phyloP scores from a whole-genome alignment of 306 rosid species.

The Glycine soja region DNA sequence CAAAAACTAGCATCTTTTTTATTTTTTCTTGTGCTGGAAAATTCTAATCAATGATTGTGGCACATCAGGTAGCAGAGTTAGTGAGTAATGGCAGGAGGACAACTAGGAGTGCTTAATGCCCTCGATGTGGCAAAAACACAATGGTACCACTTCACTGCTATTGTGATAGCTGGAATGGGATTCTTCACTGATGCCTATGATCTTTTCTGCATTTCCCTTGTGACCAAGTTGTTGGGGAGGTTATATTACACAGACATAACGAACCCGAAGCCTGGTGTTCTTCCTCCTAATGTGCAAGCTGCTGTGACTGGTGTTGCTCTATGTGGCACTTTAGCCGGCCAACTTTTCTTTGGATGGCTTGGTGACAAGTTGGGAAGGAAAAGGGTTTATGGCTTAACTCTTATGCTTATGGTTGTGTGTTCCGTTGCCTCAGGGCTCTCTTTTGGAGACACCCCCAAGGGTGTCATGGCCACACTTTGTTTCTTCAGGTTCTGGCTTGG shows the following conservation, averaged over 20 bases:
- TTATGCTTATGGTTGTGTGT: slow-evolving; percentile 73
- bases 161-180: slow-evolving; percentile 96
- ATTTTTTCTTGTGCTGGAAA: slow-evolving; percentile 41
- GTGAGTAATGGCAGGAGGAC: slow-evolving; percentile 54
- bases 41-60: background rate
- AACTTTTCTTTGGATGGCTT: slow-evolving; percentile 96
- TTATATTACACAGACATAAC: slow-evolving; percentile 54
- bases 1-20: background rate
- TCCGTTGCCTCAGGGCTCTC: slow-evolving; percentile 82
- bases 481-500: slow-evolving; percentile 96
- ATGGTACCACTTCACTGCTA: slow-evolving; percentile 90
- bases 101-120: slow-evolving; percentile 76
- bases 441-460: slow-evolving; percentile 50
- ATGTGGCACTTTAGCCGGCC: slow-evolving; percentile 76
- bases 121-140: slow-evolving; percentile 86
- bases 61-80: slow-evolving; percentile 31
- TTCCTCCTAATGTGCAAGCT: slow-evolving; percentile 75
- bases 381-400: slow-evolving; percentile 77
- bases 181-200: slow-evolving; percentile 95
- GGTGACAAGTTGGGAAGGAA: slow-evolving; percentile 91
- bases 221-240: slow-evolving; percentile 77
- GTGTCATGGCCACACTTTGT: slow-evolving; percentile 73
- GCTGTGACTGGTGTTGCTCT: slow-evolving; percentile 88
- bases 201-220: slow-evolving; percentile 84
- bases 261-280: slow-evolving; percentile 59